Evolutionary conservation across 1,284 basidiomycete species (phyloP).

Genomic region (Cutaneotrichosporon sp.): DNA sequence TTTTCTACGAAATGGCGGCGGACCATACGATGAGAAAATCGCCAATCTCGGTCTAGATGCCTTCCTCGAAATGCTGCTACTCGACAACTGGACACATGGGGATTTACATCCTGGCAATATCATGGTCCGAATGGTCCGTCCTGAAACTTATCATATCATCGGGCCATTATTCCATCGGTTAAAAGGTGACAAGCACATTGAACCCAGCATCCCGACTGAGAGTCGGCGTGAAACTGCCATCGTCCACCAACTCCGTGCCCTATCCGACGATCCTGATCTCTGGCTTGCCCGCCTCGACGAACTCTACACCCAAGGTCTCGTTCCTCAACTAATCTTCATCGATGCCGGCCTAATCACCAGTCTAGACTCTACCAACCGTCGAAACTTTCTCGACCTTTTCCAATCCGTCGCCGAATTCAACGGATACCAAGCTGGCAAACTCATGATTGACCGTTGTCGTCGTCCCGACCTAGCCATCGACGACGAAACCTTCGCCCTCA

Average conservation of each 20-base stretch:
- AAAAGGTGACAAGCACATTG: not conserved
- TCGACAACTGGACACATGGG: constrained; percentile 98
- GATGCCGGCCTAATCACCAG: constrained; percentile 93
- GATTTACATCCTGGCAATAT: constrained; percentile 85
- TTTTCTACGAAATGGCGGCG: constrained; percentile 86
- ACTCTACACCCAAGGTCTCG: constrained; percentile 72
- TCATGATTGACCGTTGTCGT: constrained; percentile 96
- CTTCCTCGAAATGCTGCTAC: constrained; percentile 94
- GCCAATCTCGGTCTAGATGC: constrained; percentile 93
- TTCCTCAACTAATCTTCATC: constrained; percentile 93
- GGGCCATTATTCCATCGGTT: constrained; percentile 44
- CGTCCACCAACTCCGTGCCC: constrained; percentile 64
- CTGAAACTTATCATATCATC: constrained; percentile 64
- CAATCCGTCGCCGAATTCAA: constrained; percentile 94
- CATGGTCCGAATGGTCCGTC: constrained; percentile 93
- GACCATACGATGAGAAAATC: constrained; percentile 82
- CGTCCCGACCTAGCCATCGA: constrained; percentile 87
- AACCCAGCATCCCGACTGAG: constrained; percentile 31
- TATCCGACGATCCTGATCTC: constrained; percentile 61
- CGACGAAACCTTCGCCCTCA: constrained; percentile 89
- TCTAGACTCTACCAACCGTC: constrained; percentile 73
- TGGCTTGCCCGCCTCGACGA: constrained; percentile 72
- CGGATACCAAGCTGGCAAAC: constrained; percentile 86
- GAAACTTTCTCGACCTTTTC: constrained; percentile 96
- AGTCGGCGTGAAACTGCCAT: constrained; percentile 55